Evolutionary conservation across 495 filamentous ascomycete genomes (phyloP).

Genomic region (Tuber melanosporum): DNA sequence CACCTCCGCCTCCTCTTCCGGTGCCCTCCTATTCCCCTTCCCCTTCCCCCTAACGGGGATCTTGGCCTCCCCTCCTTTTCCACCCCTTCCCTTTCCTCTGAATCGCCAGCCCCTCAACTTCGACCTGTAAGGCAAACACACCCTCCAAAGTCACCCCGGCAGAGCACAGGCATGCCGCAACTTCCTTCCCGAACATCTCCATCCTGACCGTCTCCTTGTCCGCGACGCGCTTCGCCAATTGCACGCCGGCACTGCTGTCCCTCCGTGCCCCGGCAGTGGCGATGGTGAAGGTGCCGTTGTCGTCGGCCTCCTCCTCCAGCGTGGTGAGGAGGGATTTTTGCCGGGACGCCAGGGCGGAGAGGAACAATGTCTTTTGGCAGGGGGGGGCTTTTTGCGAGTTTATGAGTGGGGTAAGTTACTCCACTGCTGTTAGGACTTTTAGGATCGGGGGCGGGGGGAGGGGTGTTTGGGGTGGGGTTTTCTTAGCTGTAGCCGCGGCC

Average conservation of each 20-base stretch:
- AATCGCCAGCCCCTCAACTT: slow-evolving; percentile 31
- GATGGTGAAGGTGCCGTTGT: slow-evolving; percentile 10
- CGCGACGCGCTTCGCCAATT: background rate
- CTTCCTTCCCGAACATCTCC: slow-evolving; percentile 7
- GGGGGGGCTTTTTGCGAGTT: slow-evolving; percentile 29
- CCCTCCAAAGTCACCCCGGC: slow-evolving; percentile 17
- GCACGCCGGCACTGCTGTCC: background rate
- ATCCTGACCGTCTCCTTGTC: background rate
- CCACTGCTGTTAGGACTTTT: slow-evolving; percentile 30
- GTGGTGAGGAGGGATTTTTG: slow-evolving; percentile 16
- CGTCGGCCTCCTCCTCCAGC: slow-evolving; percentile 19
- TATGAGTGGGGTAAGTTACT: slow-evolving; percentile 30
- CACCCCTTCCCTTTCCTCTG: slow-evolving; percentile 13
- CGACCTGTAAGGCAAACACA: slow-evolving; percentile 20
- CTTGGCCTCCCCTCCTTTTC: slow-evolving; percentile 24
- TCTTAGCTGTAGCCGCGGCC: background rate
- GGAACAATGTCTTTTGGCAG: slow-evolving; percentile 28
- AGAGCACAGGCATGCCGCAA: background rate
- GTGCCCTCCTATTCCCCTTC: slow-evolving; percentile 4
- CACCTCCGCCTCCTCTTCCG: background rate
- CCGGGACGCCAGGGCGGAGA: slow-evolving; percentile 16
- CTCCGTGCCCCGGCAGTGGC: slow-evolving; percentile 8
- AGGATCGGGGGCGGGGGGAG: slow-evolving; percentile 30
- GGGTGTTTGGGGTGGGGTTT: slow-evolving; percentile 13
- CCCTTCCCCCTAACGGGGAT: slow-evolving; percentile 32